A percentile compares a stretch with the other conserved stretches of the same genome.
These are phyloP conservation scores for Fusarium citri DNA, from an alignment of 2,329 filamentous ascomycete species.

Conservation along the genomic window DNA sequence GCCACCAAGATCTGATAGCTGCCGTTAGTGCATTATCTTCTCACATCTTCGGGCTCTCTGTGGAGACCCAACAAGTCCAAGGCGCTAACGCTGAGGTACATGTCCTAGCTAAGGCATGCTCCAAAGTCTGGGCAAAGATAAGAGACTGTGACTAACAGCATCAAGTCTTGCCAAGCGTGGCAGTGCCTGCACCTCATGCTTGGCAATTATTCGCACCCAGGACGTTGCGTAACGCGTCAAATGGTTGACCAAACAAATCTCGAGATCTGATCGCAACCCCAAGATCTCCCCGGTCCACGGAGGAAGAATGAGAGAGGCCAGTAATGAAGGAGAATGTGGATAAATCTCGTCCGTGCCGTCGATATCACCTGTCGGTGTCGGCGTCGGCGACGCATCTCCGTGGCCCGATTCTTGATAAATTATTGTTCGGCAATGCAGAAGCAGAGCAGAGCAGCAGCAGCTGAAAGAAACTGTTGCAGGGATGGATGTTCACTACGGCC, in stretches of 20 bases:
- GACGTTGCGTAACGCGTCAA: conserved; percentile 27
- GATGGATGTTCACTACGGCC: too few relatives aligned
- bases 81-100: conserved; percentile 35
- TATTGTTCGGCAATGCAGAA: neutral
- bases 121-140: conserved; percentile 31
- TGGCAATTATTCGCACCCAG: conserved; percentile 29
- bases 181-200: conserved; percentile 44
- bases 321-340: conserved; percentile 6
- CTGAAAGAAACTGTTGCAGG: conserved; percentile 1
- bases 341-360: conserved; percentile 9
- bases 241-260: conserved; percentile 27
- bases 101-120: conserved; percentile 39
- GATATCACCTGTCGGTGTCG: neutral
- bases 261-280: conserved; percentile 41
- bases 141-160: conserved; percentile 39
- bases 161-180: conserved; percentile 35
- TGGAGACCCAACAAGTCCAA: conserved; percentile 12
- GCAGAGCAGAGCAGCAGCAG: neutral
- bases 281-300: conserved; percentile 35
- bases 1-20: neutral
- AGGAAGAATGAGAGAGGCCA: conserved; percentile 14
- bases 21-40: conserved; percentile 31
- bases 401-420: conserved; percentile 5
- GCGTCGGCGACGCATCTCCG: conserved; percentile 21
- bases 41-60: neutral